Percentiles rank a stretch among this genome's conserved stretches.
Conservation (phyloP, 2,329 filamentous ascomycete genomes). For the Proliferodiscus dingleyae region DNA sequence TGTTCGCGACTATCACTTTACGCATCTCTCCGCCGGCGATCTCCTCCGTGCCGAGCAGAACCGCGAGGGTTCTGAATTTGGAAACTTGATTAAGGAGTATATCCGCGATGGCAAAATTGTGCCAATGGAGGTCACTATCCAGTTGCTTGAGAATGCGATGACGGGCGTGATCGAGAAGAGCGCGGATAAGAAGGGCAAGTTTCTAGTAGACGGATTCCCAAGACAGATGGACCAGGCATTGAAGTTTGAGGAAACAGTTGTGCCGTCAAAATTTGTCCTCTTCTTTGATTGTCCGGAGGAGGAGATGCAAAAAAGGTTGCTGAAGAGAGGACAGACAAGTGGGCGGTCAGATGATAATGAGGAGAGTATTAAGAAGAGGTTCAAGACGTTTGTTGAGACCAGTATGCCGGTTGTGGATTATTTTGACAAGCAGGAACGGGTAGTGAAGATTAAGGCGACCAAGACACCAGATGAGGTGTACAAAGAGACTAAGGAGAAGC, state of each 20-base stretch:
- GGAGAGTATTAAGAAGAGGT: conserved; percentile 94
- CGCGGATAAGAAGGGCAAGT: conserved; percentile 55
- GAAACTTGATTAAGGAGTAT: conserved; percentile 85
- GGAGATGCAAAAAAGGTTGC: conserved; percentile 76
- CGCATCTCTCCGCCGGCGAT: conserved; percentile 89
- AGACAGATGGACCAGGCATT: conserved; percentile 95
- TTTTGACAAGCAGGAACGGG: conserved; percentile 70
- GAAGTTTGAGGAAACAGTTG: conserved; percentile 88
- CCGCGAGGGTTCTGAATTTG: conserved; percentile 80
- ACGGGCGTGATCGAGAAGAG: conserved; percentile 55
- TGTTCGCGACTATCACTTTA: conserved; percentile 83
- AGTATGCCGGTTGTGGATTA: conserved; percentile 96
- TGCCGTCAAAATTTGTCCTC: conserved; percentile 75
- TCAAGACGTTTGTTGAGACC: conserved; percentile 88
- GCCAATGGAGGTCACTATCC: conserved; percentile 97
- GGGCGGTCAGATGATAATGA: conserved; percentile 90
- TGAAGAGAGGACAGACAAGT: conserved; percentile 89
- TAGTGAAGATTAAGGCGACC: conserved; percentile 75
- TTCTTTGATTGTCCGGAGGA: conserved; percentile 93
- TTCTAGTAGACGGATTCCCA: conserved; percentile 80
- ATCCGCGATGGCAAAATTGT: conserved; percentile 95
- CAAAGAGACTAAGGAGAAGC: conserved; percentile 45
- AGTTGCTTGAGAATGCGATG: conserved; percentile 93
- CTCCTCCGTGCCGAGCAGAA: conserved; percentile 90
- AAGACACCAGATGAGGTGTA: conserved; percentile 60